These are phyloP conservation scores for Neofusicoccum cordaticola DNA, from an alignment of 2,329 filamentous ascomycete species.

Conservation along the genomic window DNA sequence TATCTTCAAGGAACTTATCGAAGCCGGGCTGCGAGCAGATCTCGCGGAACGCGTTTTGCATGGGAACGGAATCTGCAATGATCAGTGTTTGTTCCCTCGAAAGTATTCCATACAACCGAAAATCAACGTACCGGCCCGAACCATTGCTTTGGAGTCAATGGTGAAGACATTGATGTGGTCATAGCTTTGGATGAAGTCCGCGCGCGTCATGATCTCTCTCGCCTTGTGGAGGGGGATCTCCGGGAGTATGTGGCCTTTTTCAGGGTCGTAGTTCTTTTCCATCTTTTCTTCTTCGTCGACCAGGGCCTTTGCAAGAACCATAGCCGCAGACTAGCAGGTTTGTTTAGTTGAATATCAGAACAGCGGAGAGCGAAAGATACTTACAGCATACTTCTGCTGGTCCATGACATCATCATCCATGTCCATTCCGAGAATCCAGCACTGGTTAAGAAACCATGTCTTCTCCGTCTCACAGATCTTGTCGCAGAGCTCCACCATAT, in stretches of 20 bases:
- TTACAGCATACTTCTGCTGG: conserved; percentile 89
- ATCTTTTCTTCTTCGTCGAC: conserved; percentile 76
- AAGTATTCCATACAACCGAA: background rate
- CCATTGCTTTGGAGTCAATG: conserved; percentile 81
- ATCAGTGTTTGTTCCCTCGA: background rate
- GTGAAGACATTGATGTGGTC: conserved; percentile 95
- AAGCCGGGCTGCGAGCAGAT: conserved; percentile 78
- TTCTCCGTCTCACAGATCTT: conserved; percentile 69
- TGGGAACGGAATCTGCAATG: conserved; percentile 74
- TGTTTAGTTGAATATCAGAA: background rate
- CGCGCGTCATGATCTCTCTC: conserved; percentile 83
- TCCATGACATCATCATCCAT: conserved; percentile 99
- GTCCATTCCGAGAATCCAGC: conserved; percentile 70
- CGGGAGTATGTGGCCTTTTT: conserved; percentile 72
- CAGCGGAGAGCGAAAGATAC: conserved; percentile 33
- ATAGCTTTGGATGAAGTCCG: conserved; percentile 89
- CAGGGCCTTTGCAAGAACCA: conserved; percentile 87
- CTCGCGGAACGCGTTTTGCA: conserved; percentile 87
- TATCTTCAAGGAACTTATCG: conserved; percentile 75
- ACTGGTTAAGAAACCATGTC: conserved; percentile 75
- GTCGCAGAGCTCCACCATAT: conserved; percentile 79
- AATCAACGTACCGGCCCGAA: conserved; percentile 59
- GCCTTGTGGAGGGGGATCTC: conserved; percentile 53
- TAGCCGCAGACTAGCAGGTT: conserved; percentile 68
- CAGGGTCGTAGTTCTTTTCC: conserved; percentile 60